These are phyloP conservation scores for Dryadomyces sulphureus DNA, from an alignment of 2,329 filamentous ascomycete genomes.

Conservation along the genomic window DNA sequence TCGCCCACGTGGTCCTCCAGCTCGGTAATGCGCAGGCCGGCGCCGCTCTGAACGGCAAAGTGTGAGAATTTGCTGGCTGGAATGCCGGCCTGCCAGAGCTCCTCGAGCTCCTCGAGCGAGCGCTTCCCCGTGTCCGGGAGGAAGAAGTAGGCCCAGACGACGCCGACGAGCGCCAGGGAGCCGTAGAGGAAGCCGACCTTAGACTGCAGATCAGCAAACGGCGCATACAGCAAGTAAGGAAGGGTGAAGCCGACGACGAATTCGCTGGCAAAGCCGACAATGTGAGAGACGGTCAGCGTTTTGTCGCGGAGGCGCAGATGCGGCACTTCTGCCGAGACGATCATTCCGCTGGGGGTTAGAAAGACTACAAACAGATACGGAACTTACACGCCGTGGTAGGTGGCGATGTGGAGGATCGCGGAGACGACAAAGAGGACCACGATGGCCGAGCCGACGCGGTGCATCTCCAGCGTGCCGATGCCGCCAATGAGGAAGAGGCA, in stretches of 20 bases:
- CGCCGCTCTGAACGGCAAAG: conserved; percentile 1
- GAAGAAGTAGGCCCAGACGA: conserved; percentile 8
- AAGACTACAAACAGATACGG: not conserved
- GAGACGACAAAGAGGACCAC: conserved; percentile 5
- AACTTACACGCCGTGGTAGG: conserved; percentile 6
- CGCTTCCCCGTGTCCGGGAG: conserved; percentile 4
- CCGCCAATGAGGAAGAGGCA: conserved; percentile 7
- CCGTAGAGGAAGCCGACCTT: conserved; percentile 10
- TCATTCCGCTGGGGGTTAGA: conserved; percentile 1
- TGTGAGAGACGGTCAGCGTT: conserved; percentile 3
- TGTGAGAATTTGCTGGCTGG: conserved; percentile 4
- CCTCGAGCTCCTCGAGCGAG: conserved; percentile 11
- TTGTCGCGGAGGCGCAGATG: conserved; percentile 9
- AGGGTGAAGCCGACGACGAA: conserved; percentile 8
- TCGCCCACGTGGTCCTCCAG: conserved; percentile 7
- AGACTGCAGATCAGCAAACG: conserved; percentile 7
- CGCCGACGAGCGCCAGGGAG: conserved; percentile 2
- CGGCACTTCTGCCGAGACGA: conserved; percentile 6
- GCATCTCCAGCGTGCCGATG: conserved; percentile 6
- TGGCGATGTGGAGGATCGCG: conserved; percentile 6
- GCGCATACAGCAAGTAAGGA: conserved; percentile 7
- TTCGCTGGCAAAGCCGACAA: conserved; percentile 2
- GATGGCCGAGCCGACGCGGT: conserved; percentile 3
- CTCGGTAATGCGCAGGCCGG: conserved; percentile 6
- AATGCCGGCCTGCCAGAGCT: conserved; percentile 6